A percentile compares a stretch with the other conserved stretches of the same genome.
phyloP scores from a whole-genome alignment of 2,329 filamentous ascomycete genomes.

The Penicillium sp. region DNA sequence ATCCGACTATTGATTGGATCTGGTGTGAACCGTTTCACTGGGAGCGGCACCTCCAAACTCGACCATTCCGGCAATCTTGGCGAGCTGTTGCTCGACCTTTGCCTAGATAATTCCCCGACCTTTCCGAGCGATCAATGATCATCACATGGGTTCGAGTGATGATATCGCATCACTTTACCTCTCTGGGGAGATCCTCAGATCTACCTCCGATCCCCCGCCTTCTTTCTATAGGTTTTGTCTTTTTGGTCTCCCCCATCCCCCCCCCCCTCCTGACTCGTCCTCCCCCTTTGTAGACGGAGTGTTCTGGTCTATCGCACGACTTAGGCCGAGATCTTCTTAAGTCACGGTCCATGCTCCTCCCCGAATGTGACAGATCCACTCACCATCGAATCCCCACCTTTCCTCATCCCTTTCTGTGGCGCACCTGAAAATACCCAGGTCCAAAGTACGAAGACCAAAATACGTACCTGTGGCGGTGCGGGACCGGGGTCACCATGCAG shows the following conservation, averaged over 20 bases:
- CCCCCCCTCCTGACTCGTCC: constrained; percentile 4
- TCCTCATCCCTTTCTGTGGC: constrained; percentile 15
- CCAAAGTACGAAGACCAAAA: background rate
- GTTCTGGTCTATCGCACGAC: constrained; percentile 12
- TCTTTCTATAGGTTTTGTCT: background rate
- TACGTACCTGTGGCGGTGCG: constrained; percentile 22
- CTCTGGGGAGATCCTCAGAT: constrained; percentile 13
- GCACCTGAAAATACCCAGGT: constrained; percentile 4
- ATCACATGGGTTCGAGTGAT: constrained; percentile 7
- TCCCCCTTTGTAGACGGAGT: constrained; percentile 11
- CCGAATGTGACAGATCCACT: constrained; percentile 19
- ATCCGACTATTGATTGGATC: constrained; percentile 28
- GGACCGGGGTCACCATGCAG: constrained; percentile 7
- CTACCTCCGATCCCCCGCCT: constrained; percentile 1
- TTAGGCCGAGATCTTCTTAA: background rate
- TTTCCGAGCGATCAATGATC: constrained; percentile 12
- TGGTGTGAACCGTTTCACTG: constrained; percentile 23
- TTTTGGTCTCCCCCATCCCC: background rate
- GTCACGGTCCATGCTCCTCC: background rate
- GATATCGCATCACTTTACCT: constrained; percentile 2
- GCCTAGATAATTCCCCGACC: constrained; percentile 15
- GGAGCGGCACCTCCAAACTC: constrained; percentile 23
- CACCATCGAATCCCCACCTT: background rate
- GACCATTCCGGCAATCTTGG: background rate
- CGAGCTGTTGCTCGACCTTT: background rate